Conservation (phyloP, 768 basidiomycete genomes). For the Clathrus columnatus region DNA sequence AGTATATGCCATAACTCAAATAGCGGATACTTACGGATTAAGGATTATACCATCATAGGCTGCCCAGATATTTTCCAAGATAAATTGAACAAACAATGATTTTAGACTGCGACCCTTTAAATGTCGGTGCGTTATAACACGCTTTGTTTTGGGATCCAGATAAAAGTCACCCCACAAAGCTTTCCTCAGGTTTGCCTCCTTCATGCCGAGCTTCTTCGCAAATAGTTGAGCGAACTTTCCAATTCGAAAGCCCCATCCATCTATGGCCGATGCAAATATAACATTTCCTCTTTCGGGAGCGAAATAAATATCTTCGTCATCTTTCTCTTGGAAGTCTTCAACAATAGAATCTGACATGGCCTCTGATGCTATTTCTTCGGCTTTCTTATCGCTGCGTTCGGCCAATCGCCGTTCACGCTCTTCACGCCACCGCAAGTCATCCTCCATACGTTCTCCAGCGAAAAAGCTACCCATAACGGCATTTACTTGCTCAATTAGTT, state of each 20-base stretch:
- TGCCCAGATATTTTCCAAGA: constrained; percentile 95
- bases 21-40: constrained; percentile 64
- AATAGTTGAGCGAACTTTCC: constrained; percentile 92
- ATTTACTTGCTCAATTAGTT: constrained; percentile 94
- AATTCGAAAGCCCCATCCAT: constrained; percentile 96
- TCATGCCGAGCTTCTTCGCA: constrained; percentile 81
- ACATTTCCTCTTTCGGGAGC: constrained; percentile 94
- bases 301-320: constrained; percentile 97
- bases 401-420: constrained; percentile 78
- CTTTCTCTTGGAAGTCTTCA: constrained; percentile 83
- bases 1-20: constrained; percentile 10
- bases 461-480: constrained; percentile 98
- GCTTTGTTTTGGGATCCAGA: constrained; percentile 91
- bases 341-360: constrained; percentile 26
- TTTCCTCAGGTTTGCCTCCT: constrained; percentile 73
- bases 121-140: constrained; percentile 85
- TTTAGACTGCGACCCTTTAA: constrained; percentile 81
- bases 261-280: constrained; percentile 89
- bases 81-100: constrained; percentile 94
- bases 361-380: constrained; percentile 47
- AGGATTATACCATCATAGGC: constrained; percentile 86
- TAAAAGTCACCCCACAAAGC: constrained; percentile 98
- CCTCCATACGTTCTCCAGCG: constrained; percentile 92
- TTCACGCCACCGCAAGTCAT: constrained; percentile 90
- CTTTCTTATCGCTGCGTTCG: constrained; percentile 60